These are phyloP conservation scores for Ganoderma sinense DNA, from an alignment of 1,284 basidiomycete genomes.

Conservation along the genomic window DNA sequence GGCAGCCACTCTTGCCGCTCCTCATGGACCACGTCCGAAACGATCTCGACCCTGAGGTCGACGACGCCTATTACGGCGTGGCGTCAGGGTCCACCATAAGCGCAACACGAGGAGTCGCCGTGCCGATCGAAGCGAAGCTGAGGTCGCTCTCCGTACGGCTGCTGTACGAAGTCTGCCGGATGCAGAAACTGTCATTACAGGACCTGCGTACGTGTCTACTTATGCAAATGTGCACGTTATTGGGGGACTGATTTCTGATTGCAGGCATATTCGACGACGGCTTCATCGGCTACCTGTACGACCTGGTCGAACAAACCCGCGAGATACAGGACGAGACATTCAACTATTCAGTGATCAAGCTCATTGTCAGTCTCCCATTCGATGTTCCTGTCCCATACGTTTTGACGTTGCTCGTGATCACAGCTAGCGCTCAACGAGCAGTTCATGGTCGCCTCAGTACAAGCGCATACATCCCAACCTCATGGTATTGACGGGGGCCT, in stretches of 20 bases:
- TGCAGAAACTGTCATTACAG: conserved; percentile 79
- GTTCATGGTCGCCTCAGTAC: conserved; percentile 88
- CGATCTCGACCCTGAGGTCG: conserved; percentile 72
- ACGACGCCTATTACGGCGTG: conserved; percentile 62
- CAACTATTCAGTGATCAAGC: conserved; percentile 93
- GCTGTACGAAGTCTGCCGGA: conserved; percentile 91
- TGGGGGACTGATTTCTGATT: conserved; percentile 14
- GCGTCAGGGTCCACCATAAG: conserved; percentile 40
- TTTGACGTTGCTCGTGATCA: background rate
- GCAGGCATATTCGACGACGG: conserved; percentile 80
- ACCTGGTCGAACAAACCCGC: conserved; percentile 92
- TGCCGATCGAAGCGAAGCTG: conserved; percentile 84
- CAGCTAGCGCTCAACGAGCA: conserved; percentile 96
- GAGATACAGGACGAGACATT: conserved; percentile 90
- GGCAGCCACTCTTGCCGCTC: conserved; percentile 82
- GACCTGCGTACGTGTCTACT: conserved; percentile 75
- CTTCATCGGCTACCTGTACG: conserved; percentile 93
- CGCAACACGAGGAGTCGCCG: conserved; percentile 49
- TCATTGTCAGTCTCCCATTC: conserved; percentile 72
- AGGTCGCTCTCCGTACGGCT: conserved; percentile 76
- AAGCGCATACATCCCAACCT: conserved; percentile 36
- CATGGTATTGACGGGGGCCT: conserved; percentile 23
- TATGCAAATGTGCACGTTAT: background rate
- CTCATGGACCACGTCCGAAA: conserved; percentile 82
- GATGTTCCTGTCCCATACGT: background rate